Percentiles rank a stretch among this genome's conserved stretches.
Evolutionary conservation across 768 basidiomycete genomes (phyloP).

Genomic region (Tylopilus subfusipes): DNA sequence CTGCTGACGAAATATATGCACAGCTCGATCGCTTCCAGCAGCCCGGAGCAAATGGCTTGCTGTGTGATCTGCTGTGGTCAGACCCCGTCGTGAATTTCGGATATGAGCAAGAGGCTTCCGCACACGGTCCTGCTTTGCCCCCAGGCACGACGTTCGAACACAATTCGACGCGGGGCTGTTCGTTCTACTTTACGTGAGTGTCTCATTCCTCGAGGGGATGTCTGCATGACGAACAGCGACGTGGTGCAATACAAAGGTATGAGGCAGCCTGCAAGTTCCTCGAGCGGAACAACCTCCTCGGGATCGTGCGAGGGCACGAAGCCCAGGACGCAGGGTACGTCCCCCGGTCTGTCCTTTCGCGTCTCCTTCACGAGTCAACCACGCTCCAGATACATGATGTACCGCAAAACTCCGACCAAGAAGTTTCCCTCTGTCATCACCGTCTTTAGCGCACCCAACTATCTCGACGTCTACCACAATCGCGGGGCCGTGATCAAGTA

Average conservation of each 20-base stretch:
- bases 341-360: neutral
- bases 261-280: slow-evolving; percentile 94
- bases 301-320: slow-evolving; percentile 95
- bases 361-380: neutral
- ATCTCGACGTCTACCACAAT: slow-evolving; percentile 96
- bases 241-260: slow-evolving; percentile 45
- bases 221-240: neutral
- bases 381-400: slow-evolving; percentile 76
- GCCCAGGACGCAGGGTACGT: slow-evolving; percentile 93
- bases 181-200: slow-evolving; percentile 86
- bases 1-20: slow-evolving; percentile 7
- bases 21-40: slow-evolving; percentile 92
- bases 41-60: slow-evolving; percentile 84
- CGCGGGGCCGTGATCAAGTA: slow-evolving; percentile 97
- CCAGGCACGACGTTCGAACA: slow-evolving; percentile 65
- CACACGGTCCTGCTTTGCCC: slow-evolving; percentile 50
- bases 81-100: slow-evolving; percentile 92
- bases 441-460: slow-evolving; percentile 97
- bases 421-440: slow-evolving; percentile 98
- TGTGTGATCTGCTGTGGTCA: slow-evolving; percentile 96
- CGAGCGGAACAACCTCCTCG: slow-evolving; percentile 84
- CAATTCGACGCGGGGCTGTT: slow-evolving; percentile 87
- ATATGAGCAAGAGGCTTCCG: slow-evolving; percentile 59
- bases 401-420: slow-evolving; percentile 89
- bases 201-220: neutral